phyloP scores from a whole-genome alignment of 345 rosid genomes.

The Euphorbia pulcherrima region DNA sequence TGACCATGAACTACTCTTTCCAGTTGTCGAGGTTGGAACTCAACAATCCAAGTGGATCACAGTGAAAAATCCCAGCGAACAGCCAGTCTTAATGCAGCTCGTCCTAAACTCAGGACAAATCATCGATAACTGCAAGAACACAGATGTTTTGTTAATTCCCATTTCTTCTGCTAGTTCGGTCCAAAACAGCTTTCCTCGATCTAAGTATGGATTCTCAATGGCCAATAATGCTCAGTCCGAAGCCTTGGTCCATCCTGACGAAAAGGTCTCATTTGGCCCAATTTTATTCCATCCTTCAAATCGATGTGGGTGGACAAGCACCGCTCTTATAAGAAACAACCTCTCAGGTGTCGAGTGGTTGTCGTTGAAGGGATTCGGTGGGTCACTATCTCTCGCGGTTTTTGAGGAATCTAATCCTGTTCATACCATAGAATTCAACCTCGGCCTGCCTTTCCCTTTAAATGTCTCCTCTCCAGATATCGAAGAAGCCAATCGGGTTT shows the following conservation, averaged over 20 bases:
- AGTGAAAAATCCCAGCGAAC: conserved; percentile 60
- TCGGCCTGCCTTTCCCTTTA: conserved; percentile 34
- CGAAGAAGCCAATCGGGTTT: conserved; percentile 36
- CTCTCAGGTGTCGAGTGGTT: conserved; percentile 80
- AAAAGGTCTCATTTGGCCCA: conserved; percentile 56
- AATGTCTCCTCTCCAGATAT: conserved; percentile 35
- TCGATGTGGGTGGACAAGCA: conserved; percentile 67
- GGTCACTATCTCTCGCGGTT: conserved; percentile 44
- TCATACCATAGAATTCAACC: conserved; percentile 50
- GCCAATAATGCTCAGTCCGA: conserved; percentile 46
- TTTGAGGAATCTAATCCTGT: conserved; percentile 52
- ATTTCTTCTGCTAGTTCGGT: conserved; percentile 25
- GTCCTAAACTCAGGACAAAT: conserved; percentile 58
- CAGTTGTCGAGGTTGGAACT: conserved; percentile 47
- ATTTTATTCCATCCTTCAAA: conserved; percentile 56
- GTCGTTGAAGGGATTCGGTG: conserved; percentile 56
- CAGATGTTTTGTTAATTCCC: conserved; percentile 31
- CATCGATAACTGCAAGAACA: conserved; percentile 46
- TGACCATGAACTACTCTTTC: conserved; percentile 47
- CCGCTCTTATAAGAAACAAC: conserved; percentile 61
- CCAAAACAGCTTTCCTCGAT: conserved; percentile 17
- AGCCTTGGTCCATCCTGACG: conserved; percentile 50
- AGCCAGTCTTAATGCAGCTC: conserved; percentile 68
- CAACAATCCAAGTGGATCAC: conserved; percentile 52
- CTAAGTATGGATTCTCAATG: conserved; percentile 48